A percentile compares a stretch with the other conserved stretches of the same genome.
Conservation (phyloP, 2,329 filamentous ascomycete genomes). For the Pyrenophora teres region DNA sequence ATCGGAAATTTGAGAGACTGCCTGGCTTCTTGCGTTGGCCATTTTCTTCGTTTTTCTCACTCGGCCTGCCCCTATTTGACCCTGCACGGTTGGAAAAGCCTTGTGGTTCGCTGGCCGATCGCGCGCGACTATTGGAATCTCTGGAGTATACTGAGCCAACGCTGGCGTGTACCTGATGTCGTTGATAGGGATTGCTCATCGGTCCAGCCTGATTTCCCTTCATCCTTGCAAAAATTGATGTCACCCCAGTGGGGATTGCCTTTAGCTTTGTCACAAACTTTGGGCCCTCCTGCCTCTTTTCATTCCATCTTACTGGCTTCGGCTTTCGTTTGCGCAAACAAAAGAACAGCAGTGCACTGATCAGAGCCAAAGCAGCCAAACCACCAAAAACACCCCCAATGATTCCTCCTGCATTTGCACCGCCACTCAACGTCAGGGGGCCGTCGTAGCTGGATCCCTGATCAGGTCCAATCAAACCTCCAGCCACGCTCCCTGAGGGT, state of each 20-base stretch:
- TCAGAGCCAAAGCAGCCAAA: constrained; percentile 38
- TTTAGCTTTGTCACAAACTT: constrained; percentile 27
- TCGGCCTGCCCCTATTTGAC: constrained; percentile 40
- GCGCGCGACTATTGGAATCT: constrained; percentile 26
- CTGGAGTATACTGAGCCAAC: constrained; percentile 42
- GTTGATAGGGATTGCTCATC: constrained; percentile 34
- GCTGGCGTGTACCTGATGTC: constrained; percentile 37
- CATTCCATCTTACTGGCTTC: constrained; percentile 21
- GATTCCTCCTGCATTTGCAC: constrained; percentile 38
- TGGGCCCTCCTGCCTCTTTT: constrained; percentile 20
- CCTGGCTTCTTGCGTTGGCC: constrained; percentile 38
- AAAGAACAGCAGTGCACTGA: constrained; percentile 40
- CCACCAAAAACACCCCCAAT: constrained; percentile 44
- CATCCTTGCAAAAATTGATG: constrained; percentile 32
- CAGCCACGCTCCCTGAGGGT: constrained; percentile 29
- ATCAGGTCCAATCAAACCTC: constrained; percentile 38
- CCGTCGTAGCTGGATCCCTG: constrained; percentile 20
- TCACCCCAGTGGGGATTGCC: constrained; percentile 26
- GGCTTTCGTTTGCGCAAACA: constrained; percentile 41
- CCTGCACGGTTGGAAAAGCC: constrained; percentile 28
- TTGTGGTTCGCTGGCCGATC: constrained; percentile 39
- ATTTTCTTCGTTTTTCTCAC: constrained; percentile 39
- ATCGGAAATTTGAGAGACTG: constrained; percentile 34
- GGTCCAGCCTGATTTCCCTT: constrained; percentile 37
- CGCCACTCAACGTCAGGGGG: constrained; percentile 27